These are phyloP conservation scores for Talaromyces borbonicus DNA, from an alignment of 495 filamentous ascomycete genomes.

Conservation along the genomic window DNA sequence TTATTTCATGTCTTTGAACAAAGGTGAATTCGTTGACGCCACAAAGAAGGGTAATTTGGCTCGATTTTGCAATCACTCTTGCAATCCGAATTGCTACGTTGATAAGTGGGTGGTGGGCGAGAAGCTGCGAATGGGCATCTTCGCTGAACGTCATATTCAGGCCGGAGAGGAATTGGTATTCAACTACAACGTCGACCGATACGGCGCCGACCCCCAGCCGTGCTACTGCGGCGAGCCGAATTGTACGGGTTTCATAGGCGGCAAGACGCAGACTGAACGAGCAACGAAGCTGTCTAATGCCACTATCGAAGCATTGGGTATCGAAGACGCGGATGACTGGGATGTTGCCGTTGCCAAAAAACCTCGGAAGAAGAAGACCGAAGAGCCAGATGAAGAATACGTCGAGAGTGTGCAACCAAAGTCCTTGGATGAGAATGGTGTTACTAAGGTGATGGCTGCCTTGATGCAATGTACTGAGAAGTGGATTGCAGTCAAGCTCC, in stretches of 20 bases:
- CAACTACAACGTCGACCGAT: constrained; percentile 99
- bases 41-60: constrained; percentile 95
- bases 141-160: constrained; percentile 77
- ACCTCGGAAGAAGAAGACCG: constrained; percentile 87
- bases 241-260: constrained; percentile 93
- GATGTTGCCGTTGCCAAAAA: constrained; percentile 80
- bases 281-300: constrained; percentile 85
- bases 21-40: constrained; percentile 94
- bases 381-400: constrained; percentile 93
- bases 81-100: constrained; percentile 97
- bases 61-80: constrained; percentile 98
- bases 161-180: constrained; percentile 97
- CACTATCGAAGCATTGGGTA: constrained; percentile 90
- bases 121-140: constrained; percentile 98
- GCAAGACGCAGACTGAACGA: constrained; percentile 93
- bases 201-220: constrained; percentile 90
- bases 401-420: constrained; percentile 82
- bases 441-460: constrained; percentile 97
- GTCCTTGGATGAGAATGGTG: constrained; percentile 74
- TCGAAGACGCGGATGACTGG: constrained; percentile 90
- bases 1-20: constrained; percentile 98
- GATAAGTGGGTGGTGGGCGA: constrained; percentile 99
- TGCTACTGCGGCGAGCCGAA: constrained; percentile 96
- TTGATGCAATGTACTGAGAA: constrained; percentile 98
- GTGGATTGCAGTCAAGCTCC: constrained; percentile 95